Base-by-base conservation (phyloP, 2,329 filamentous ascomycete species). In the Xylaria sp. region DNA sequence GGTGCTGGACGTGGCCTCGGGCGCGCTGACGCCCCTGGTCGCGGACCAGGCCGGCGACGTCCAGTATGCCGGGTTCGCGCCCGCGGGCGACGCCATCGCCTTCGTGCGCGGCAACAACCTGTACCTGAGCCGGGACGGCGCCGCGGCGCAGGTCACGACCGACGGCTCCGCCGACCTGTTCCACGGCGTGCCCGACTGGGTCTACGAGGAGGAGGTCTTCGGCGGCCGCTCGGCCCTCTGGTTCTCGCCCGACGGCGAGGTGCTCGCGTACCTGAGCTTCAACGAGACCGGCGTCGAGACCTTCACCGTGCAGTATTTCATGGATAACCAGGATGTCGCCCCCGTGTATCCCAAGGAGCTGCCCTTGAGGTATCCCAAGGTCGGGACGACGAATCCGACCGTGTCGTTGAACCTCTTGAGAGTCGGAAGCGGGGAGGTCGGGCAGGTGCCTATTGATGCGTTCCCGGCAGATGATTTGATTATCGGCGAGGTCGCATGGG, bases 61-160 rank as follows among this genome's bases (percentile, higher is more conserved):
- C 44, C 86, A 89, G 65, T 88, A 87, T 60, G 87, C 87, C 2
- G 75, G 78, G 51, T 82, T 87, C 70, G 82, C 82, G 29, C 83
- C 85, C 2, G 66, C 67, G 1, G 81, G 82, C 18, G 77, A 83
- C 39, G 71, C 78, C n/a, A 79, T 89, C 58, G 86, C 84, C 1
- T 89, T 88, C 64, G 86, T 89, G 16, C 82, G 84, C 40, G 83
- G 75, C 39, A 89, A 89, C 68, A 79, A 90, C 64, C 69, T 90
- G 1, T 89, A 79, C 69, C 67, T 88, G 48, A 82, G 78, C 74
- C 74, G 74, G 55, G 75, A 81, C 45, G 82, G 82, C 22, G 74
- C 77, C 2, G 72, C 83, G 13, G 76, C 75, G 2, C 83, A 82
- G 44, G 78, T 87, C 56, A 88, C 85, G 11, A 69, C 71, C 0